Conservation (phyloP, 2,329 filamentous ascomycete genomes). For the Cercospora berteroae region DNA sequence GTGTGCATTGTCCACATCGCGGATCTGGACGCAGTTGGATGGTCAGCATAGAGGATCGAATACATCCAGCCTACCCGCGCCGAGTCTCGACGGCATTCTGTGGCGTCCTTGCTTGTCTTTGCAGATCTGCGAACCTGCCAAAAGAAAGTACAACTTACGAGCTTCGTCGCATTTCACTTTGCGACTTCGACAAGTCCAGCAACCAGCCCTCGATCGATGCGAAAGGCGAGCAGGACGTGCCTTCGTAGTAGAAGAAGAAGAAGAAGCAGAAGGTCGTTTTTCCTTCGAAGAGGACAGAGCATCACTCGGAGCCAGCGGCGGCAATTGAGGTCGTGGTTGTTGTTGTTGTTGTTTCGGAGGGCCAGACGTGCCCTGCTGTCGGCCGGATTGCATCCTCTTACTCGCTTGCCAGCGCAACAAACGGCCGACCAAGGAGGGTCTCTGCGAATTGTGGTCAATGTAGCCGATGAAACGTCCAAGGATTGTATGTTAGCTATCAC, state of each 20-base stretch:
- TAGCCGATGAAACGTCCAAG: conserved; percentile 22
- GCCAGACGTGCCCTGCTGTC: conserved; percentile 13
- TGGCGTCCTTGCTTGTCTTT: conserved; percentile 22
- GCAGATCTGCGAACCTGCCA: neutral
- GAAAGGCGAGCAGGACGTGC: conserved; percentile 46
- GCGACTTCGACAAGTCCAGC: conserved; percentile 45
- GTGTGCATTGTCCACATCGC: conserved; percentile 49
- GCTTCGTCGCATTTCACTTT: conserved; percentile 40
- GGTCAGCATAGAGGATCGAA: conserved; percentile 9
- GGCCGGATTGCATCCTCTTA: conserved; percentile 23
- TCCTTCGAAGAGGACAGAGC: conserved; percentile 29
- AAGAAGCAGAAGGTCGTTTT: conserved; percentile 18
- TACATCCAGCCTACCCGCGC: neutral
- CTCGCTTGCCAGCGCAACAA: conserved; percentile 6
- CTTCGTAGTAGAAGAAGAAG: conserved; percentile 12
- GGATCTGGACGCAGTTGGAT: conserved; percentile 6
- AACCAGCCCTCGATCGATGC: conserved; percentile 54
- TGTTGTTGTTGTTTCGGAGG: conserved; percentile 13
- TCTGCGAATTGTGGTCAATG: conserved; percentile 16
- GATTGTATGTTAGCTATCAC: conserved; percentile 13
- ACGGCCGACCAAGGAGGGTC: conserved; percentile 8
- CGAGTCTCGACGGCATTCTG: neutral
- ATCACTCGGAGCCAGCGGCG: conserved; percentile 34
- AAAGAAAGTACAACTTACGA: conserved; percentile 6
- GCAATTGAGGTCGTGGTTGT: conserved; percentile 35